Evolutionary conservation across 2,329 filamentous ascomycete genomes (phyloP).

Genomic region (Ramichloridium luteum): DNA sequence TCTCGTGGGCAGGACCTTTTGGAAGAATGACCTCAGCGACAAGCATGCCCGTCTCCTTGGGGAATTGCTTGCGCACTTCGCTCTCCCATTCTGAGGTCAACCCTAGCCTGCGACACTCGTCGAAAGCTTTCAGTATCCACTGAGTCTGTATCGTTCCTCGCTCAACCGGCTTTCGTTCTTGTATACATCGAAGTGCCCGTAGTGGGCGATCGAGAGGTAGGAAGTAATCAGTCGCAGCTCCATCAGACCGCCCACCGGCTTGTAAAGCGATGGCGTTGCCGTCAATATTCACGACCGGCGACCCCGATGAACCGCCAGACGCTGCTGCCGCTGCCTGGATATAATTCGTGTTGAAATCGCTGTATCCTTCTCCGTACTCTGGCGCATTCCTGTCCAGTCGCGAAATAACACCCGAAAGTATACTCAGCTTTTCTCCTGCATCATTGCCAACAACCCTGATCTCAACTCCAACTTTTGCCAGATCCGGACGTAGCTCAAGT

Average conservation of each 20-base stretch:
- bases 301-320: conserved; percentile 94
- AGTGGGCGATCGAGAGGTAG: conserved; percentile 82
- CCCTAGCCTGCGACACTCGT: conserved; percentile 84
- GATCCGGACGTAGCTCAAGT: conserved; percentile 69
- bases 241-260: conserved; percentile 84
- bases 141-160: conserved; percentile 96
- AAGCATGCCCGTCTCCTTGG: conserved; percentile 90
- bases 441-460: conserved; percentile 98
- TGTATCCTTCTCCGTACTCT: conserved; percentile 95
- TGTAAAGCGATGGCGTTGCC: conserved; percentile 86
- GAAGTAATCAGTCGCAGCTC: conserved; percentile 95
- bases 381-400: conserved; percentile 91
- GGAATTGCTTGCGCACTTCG: conserved; percentile 68
- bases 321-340: conserved; percentile 96
- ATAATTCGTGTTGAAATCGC: conserved; percentile 93
- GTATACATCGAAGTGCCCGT: conserved; percentile 76
- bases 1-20: conserved; percentile 71
- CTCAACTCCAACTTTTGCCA: conserved; percentile 78
- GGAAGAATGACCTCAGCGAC: conserved; percentile 92
- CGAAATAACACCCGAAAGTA: conserved; percentile 93
- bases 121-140: conserved; percentile 92
- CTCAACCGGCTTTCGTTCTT: conserved; percentile 60
- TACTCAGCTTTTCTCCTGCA: conserved; percentile 95
- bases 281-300: conserved; percentile 92
- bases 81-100: conserved; percentile 78